Conservation (phyloP, 1,284 basidiomycete genomes). For the Fomitopsis palustris region DNA sequence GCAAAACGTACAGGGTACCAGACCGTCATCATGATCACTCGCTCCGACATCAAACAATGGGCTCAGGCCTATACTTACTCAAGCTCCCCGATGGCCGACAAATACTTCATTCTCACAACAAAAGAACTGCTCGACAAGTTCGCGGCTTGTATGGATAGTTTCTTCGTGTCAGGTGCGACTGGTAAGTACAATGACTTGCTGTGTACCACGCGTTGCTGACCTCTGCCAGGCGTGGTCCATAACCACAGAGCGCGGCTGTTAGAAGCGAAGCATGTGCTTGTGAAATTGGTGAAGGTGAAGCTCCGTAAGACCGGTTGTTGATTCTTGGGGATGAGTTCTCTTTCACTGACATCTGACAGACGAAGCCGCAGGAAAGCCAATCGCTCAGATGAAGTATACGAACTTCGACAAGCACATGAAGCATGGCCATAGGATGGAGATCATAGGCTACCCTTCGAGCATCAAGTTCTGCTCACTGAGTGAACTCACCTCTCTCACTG, state of each 20-base stretch:
- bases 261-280: background rate
- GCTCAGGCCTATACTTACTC: conserved; percentile 5
- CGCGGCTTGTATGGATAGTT: conserved; percentile 7
- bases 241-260: conserved; percentile 3
- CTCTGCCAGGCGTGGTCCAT: background rate
- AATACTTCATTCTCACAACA: conserved; percentile 3
- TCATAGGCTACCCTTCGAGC: conserved; percentile 23
- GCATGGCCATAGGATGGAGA: conserved; percentile 14
- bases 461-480: conserved; percentile 18
- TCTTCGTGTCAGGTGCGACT: conserved; percentile 8
- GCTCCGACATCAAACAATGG: too few relatives aligned
- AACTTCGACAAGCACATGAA: conserved; percentile 22
- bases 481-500: conserved; percentile 11
- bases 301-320: conserved; percentile 7
- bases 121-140: background rate
- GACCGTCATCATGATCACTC: too few relatives aligned
- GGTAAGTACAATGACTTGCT: conserved; percentile 2
- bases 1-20: too few relatives aligned
- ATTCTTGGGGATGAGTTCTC: background rate
- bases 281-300: conserved; percentile 5
- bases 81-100: background rate
- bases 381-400: conserved; percentile 17
- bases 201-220: too few relatives aligned
- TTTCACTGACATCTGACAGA: background rate
- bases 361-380: conserved; percentile 1